A percentile compares a stretch with the other conserved stretches of the same genome.
Conservation (phyloP, 345 rosid species). For the Euclidium syriacum region DNA sequence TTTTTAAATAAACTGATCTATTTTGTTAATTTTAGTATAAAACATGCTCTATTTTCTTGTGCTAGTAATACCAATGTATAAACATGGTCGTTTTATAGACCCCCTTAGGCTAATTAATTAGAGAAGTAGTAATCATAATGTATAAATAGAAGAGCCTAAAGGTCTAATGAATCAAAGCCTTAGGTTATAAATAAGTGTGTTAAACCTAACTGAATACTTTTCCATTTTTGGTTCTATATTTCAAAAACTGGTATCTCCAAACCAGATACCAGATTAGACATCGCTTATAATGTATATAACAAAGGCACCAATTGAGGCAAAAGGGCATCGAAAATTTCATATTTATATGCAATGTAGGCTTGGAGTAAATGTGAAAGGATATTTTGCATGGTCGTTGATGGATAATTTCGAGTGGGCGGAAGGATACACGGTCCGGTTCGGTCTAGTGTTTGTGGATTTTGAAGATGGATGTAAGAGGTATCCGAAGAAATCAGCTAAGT, state of each 20-base stretch:
- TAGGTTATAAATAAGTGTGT: too few relatives aligned
- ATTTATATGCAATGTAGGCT: conserved; percentile 16
- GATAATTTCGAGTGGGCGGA: conserved; percentile 40
- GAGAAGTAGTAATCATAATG: too few relatives aligned
- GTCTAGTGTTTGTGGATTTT: conserved; percentile 39
- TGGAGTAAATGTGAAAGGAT: conserved; percentile 41
- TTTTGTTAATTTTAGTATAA: too few relatives aligned
- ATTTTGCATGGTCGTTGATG: conserved; percentile 39
- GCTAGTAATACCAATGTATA: too few relatives aligned
- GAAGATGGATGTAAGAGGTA: conserved; percentile 30
- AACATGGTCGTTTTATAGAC: too few relatives aligned
- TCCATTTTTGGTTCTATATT: too few relatives aligned
- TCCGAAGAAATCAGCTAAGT: conserved; percentile 33
- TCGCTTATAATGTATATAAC: background rate
- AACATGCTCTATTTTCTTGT: too few relatives aligned
- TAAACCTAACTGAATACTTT: too few relatives aligned
- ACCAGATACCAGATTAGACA: background rate
- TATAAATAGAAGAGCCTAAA: too few relatives aligned
- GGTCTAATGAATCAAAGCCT: too few relatives aligned
- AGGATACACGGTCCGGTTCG: conserved; percentile 40
- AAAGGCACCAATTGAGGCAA: background rate
- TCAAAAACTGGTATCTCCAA: background rate
- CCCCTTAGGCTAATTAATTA: too few relatives aligned
- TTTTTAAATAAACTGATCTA: too few relatives aligned
- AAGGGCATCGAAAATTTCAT: background rate